Evolutionary conservation across 1,139 yeast genomes (phyloP), one percentile per base, ranked within the genome.

Genomic region (Hansenula lynferdii): DNA sequence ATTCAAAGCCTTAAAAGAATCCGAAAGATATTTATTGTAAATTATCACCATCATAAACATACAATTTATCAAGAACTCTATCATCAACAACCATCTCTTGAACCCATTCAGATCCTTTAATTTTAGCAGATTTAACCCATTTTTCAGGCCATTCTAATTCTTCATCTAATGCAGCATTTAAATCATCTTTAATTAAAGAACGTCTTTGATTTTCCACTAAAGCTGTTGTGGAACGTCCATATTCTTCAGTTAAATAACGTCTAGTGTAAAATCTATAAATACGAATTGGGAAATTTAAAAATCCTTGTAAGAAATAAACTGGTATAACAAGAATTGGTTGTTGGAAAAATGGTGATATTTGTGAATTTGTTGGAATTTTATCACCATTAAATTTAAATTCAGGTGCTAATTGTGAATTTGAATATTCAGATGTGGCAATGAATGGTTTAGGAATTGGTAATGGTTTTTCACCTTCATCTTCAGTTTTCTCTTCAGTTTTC

Each of bases 111-210:
- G 95, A 83, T 31, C 75, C 66, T 52, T 77, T 81, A 41, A 77
- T 83, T 36, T 64, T 57, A 15, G 95, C 96, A 46, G 69, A 72
- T 46, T 77, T 72, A 31, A 85, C 84, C 96, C 97, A 94, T 45
- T 75, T 72, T 45, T 67, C 66, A 18, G 97, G 97, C 99, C 99
- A 94, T 50, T 87, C 95, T 15, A 63, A 57, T 57, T 92, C 97
- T 58, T 94, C 98, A 31, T 69, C 78, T 28, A 62, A 61, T 9
- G 80, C 84, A 50, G 73, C 61, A 28, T 69, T 65, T 30, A 74
- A 61, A 51, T 86, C 94, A 6, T 53, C 56, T 37, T 58, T 56
- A 38, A 68, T 71, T 53, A 80, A 85, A 4, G 78, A 75, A 35
- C 95, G 67, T 27, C 73, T 62, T 20, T 68, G 56, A 37, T 75